phyloP scores from a whole-genome alignment of 345 rosid genomes.

The Syzygium aromaticum region DNA sequence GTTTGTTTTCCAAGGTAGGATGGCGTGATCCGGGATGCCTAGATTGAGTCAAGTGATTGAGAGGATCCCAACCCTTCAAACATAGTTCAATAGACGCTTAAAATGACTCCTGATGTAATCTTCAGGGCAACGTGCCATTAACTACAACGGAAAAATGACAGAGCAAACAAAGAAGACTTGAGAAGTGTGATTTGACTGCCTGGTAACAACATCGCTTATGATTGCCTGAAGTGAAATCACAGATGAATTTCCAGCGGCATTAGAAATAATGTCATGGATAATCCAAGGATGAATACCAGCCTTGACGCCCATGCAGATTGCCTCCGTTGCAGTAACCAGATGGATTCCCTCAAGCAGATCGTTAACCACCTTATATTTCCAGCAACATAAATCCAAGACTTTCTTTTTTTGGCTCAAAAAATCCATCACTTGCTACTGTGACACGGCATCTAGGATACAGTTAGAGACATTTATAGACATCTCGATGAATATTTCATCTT shows the following conservation, averaged over 20 bases:
- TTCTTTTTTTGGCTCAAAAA: too few relatives aligned
- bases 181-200: neutral
- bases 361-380: conserved; percentile 67
- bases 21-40: too few relatives aligned
- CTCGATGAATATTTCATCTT: neutral
- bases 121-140: too few relatives aligned
- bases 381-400: conserved; percentile 7
- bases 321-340: conserved; percentile 80
- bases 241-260: conserved; percentile 84
- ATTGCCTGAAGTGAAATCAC: neutral
- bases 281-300: conserved; percentile 86
- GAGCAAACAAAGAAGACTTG: neutral
- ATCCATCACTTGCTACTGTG: too few relatives aligned
- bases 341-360: conserved; percentile 88
- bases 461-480: too few relatives aligned
- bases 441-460: too few relatives aligned
- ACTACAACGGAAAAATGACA: too few relatives aligned
- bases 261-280: conserved; percentile 79
- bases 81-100: too few relatives aligned
- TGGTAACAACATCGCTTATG: neutral
- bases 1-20: too few relatives aligned
- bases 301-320: conserved; percentile 61
- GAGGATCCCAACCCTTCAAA: too few relatives aligned
- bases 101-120: too few relatives aligned
- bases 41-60: too few relatives aligned